Base-by-base conservation (phyloP, 2,329 filamentous ascomycete species). In the Zarea fungicola region DNA sequence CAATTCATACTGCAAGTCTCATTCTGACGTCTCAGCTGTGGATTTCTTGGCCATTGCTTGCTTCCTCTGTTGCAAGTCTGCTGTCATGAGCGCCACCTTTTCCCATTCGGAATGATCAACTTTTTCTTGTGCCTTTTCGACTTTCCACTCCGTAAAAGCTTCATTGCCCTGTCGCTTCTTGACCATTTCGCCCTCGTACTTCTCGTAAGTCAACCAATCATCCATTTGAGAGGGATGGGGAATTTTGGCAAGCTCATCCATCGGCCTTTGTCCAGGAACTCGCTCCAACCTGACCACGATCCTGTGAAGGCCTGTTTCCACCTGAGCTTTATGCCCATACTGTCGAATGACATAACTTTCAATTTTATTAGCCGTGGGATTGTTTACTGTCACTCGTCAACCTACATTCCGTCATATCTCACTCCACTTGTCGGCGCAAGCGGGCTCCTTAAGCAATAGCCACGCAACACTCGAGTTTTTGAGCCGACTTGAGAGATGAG, bases 391-490 rank as follows among this genome's bases (percentile, higher is more conserved):
- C 19, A 29, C 16, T 19, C 19, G 16, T n/a, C 6, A 19, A 65
- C 76, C 61, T 64, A 81, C 76, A 80, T 54, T 43, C 79, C 79
- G 57, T 83, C 79, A 52, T 81, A 82, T 51, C 79, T 66, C 23
- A 82, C 58, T 2, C 79, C 79, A 2, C 67, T 74, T 29, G 59
- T 57, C 1, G 79, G 79, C 4, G 78, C 76, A 49, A 74, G 67
- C 2, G 69, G 65, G 48, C 78, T 81, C 53, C 69, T 69, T 18
- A 82, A 65, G 26, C 61, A 63, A 52, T 75, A 64, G 3, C 78
- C 77, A 40, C 79, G 64, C 21, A 83, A 59, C n/a, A 83, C 65
- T 16, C 76, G 72, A 37, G 80, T 70, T 10, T 68, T 65, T 5
- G 66, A 65, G 14, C 77, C 77, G 21, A 77, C 71, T 39, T 73